Evolutionary conservation across 176 grass and related monocot genomes (phyloP), one percentile per base, ranked within the genome.

Genomic region (Rhipidocladum racemiflorum): DNA sequence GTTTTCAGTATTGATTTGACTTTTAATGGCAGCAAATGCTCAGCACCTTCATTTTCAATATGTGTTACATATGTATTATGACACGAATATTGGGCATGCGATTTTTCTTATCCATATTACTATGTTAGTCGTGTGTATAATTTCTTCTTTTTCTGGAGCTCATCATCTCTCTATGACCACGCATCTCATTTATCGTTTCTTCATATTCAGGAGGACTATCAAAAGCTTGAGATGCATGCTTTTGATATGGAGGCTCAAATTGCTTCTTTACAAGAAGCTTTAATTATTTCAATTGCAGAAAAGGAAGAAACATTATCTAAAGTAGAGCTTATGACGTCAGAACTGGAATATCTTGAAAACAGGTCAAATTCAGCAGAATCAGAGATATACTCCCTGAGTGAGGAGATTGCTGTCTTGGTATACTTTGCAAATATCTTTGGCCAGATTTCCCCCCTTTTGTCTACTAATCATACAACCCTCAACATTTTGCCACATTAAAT

Each of bases 141-240:
- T 54, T 15, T 74, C 20, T 76, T 18, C 34, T 25, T 3, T 70
- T 54, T 77, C 40, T 72, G 29, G 68, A 79, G 40, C 65, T 36
- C 44, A 67, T 57, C 18, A 61, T 81, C 61, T 35, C 14, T 63
- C 30, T 60, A 34, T 78, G 28, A 65, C 74, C 6, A 6, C 73
- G 66, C 62, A 65, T 90, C 50, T 83, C 21, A 24, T 83, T 72
- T 75, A 27, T 40, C 14, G 12, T 83, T 55, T 75, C 48, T 42
- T 74, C 48, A 85, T 45, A 70, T 93, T 66, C 72, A 95, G 95
- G 90, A 91, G 84, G 87, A 98, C 40, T 95, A 93, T 34, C 86
- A 91, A 78, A 93, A 89, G 9, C 90, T 98, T 63, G 88, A 94
- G 83, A 77, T 92, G 66, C 57, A 34, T 73, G 86, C 72, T 85